Evolutionary conservation across 129 eudicot genomes (phyloP).

Genomic region (Erigeron canadensis): DNA sequence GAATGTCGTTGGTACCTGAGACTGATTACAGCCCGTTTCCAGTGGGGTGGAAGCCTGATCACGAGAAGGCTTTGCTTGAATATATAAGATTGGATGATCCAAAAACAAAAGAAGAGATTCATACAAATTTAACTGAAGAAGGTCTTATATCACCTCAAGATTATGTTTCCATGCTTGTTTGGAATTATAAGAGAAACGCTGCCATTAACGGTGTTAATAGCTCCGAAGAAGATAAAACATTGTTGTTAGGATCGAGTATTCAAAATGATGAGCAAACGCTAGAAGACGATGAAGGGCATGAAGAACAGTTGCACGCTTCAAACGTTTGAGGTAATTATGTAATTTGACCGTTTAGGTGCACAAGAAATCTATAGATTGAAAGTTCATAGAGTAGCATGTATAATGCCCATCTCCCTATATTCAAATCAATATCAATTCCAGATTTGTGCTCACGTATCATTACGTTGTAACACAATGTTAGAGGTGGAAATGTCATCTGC

Average conservation of each 20-base stretch:
- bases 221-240: constrained; percentile 27
- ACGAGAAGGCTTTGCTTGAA: constrained; percentile 78
- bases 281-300: constrained; percentile 45
- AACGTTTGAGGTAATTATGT: constrained; percentile 33
- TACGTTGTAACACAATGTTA: constrained; percentile 14
- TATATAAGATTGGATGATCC: constrained; percentile 73
- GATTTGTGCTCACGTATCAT: background rate
- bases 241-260: constrained; percentile 38
- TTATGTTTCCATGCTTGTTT: constrained; percentile 73
- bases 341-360: constrained; percentile 17
- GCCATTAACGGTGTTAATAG: constrained; percentile 33
- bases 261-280: constrained; percentile 17
- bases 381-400: constrained; percentile 33
- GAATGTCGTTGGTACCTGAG: constrained; percentile 84
- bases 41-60: constrained; percentile 82
- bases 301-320: constrained; percentile 31
- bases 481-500: background rate
- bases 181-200: constrained; percentile 87
- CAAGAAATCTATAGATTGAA: constrained; percentile 27
- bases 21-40: constrained; percentile 90
- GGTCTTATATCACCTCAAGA: constrained; percentile 90
- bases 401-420: constrained; percentile 19
- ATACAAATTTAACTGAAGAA: constrained; percentile 48
- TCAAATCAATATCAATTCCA: constrained; percentile 14
- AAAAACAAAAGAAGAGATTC: constrained; percentile 59